Evolutionary conservation across 768 basidiomycete genomes (phyloP), one percentile per base, ranked within the genome.

Genomic region (Hydnomerulius pinastri): DNA sequence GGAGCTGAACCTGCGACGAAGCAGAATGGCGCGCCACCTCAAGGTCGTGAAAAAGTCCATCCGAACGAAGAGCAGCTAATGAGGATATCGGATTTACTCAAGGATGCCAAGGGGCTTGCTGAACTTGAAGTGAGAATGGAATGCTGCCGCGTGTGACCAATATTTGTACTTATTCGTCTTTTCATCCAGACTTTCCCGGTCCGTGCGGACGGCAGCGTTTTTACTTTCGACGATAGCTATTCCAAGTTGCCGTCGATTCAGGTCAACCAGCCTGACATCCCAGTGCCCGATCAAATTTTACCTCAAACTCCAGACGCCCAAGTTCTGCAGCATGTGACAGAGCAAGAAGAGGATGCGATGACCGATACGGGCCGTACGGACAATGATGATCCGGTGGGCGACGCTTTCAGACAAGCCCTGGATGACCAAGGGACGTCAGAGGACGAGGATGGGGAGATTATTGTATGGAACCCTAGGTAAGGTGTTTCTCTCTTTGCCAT

Each of bases 41-140:
- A 73, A 67, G 58, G 71, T 47, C 54, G 59, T 43, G 68, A 78
- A 54, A 77, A 75, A 29, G 80, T 81, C 1, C 87, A 98, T 71
- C 97, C 97, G 7, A 98, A 99, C 59, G 94, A 90, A 51, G 93
- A 96, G 73, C 90, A 95, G 59, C 71, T 99, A 36, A 95, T 98
- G 92, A 78, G 97, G 56, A 89, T 99, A 50, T 77, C 82, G 39
- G 96, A 97, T 69, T 72, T 97, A 35, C 73, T 94, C 40, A 70
- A 77, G 12, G 92, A 97, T 61, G 87, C 86, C 1, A 76, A 71
- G 54, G 66, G 72, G 5, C 65, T 96, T 20, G 78, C 79, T 21
- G 74, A 77, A 48, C 69, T 79, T 48, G 77, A 84, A 74, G 90
- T 89, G 53, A 50, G 74, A 37, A 68, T 32, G 59, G 6, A 25